phyloP scores from a whole-genome alignment of 2,329 filamentous ascomycete genomes.

The Neocatenulostroma microsporum region DNA sequence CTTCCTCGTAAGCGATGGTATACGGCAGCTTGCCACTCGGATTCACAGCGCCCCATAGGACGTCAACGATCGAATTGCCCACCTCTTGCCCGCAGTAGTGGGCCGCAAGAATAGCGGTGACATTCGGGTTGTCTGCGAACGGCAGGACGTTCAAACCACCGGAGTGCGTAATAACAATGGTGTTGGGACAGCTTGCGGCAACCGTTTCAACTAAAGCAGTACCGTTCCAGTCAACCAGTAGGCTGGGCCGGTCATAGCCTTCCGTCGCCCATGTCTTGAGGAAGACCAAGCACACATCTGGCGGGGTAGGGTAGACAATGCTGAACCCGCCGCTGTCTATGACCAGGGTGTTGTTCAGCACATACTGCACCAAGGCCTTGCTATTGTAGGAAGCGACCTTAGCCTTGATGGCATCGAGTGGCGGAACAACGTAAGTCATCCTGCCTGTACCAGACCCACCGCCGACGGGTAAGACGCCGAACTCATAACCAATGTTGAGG shows the following conservation, averaged over 20 bases:
- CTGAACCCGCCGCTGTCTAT: conserved; percentile 24
- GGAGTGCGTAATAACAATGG: conserved; percentile 19
- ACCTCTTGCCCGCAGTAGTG: conserved; percentile 21
- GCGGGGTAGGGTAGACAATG: conserved; percentile 38
- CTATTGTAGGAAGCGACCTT: conserved; percentile 22
- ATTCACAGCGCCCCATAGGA: conserved; percentile 20
- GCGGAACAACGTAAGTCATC: conserved; percentile 32
- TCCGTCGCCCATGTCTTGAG: conserved; percentile 48
- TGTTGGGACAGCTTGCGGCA: conserved; percentile 21
- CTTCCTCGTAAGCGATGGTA: conserved; percentile 18
- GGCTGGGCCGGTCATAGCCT: conserved; percentile 35
- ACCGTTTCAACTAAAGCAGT: conserved; percentile 36
- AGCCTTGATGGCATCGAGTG: conserved; percentile 36
- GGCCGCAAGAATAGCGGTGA: conserved; percentile 22
- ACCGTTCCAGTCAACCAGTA: conserved; percentile 38
- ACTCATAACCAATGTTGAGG: conserved; percentile 25
- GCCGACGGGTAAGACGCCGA: conserved; percentile 38
- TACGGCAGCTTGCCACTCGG: conserved; percentile 23
- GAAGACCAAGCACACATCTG: conserved; percentile 49
- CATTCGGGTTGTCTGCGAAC: conserved; percentile 31
- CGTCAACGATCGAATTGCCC: conserved; percentile 19
- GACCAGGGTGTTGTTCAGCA: conserved; percentile 33
- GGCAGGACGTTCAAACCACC: conserved; percentile 31
- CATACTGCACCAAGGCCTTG: conserved; percentile 39
- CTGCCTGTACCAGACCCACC: conserved; percentile 37